A percentile compares a stretch with the other conserved stretches of the same genome.
Evolutionary conservation across 495 filamentous ascomycete genomes (phyloP).

Genomic region (Durotheca rogersii): DNA sequence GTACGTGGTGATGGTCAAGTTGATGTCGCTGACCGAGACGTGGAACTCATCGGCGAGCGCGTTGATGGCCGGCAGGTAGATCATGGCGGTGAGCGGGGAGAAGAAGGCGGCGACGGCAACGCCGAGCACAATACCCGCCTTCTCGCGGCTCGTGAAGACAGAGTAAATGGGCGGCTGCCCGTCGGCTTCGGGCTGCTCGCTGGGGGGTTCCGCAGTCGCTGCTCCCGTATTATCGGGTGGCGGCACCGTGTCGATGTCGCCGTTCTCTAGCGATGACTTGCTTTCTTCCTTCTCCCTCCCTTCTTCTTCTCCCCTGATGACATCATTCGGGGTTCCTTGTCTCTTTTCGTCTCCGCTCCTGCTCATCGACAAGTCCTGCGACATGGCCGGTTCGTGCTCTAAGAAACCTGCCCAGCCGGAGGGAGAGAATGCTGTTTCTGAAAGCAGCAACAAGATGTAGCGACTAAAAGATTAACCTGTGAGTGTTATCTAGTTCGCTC

Average conservation of each 20-base stretch:
- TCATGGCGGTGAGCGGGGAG: slow-evolving; percentile 66
- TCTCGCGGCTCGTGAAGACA: slow-evolving; percentile 56
- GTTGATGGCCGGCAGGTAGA: slow-evolving; percentile 73
- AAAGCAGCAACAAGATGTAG: too few species aligned
- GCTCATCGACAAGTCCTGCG: too few species aligned
- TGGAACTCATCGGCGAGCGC: slow-evolving; percentile 53
- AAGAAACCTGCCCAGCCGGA: too few species aligned
- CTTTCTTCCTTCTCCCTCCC: too few species aligned
- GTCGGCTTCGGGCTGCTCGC: slow-evolving; percentile 19
- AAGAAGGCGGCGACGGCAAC: slow-evolving; percentile 64
- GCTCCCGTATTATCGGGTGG: slow-evolving; percentile 1
- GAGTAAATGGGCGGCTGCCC: slow-evolving; percentile 43
- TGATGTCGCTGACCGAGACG: slow-evolving; percentile 56
- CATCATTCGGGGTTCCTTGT: too few species aligned
- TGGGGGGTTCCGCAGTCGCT: slow-evolving; percentile 30
- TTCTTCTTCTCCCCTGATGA: too few species aligned
- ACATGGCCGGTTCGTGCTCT: too few species aligned
- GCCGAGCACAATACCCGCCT: slow-evolving; percentile 61
- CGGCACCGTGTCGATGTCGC: slow-evolving; percentile 14
- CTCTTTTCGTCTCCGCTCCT: too few species aligned
- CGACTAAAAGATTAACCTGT: too few species aligned
- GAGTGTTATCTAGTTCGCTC: too few species aligned
- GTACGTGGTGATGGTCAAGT: slow-evolving; percentile 64
- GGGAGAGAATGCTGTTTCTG: too few species aligned
- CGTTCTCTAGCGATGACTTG: too few species aligned